Percentiles rank a stretch among this genome's conserved stretches.
Evolutionary conservation across 495 filamentous ascomycete species (phyloP).

Genomic region (Trichoderma orchidacearum): DNA sequence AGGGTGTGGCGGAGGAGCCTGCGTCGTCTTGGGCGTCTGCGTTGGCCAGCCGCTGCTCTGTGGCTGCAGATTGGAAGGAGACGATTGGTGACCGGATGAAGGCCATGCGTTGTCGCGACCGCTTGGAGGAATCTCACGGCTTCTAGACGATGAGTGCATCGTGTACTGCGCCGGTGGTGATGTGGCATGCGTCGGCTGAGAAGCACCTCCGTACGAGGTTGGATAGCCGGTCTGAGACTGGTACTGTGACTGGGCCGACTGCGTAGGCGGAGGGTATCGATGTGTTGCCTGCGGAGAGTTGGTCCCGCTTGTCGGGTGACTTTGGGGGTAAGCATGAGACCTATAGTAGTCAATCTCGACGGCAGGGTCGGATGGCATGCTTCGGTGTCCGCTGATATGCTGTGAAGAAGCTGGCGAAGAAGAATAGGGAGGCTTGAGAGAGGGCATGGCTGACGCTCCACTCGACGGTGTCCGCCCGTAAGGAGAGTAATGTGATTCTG

Average conservation of each 20-base stretch:
- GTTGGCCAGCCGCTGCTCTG: constrained; percentile 16
- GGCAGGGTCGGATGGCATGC: constrained; percentile 1
- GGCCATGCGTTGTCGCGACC: constrained; percentile 16
- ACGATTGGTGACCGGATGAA: constrained; percentile 17
- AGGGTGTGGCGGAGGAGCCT: constrained; percentile 19
- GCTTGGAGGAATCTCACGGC: constrained; percentile 13
- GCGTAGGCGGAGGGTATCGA: constrained; percentile 23
- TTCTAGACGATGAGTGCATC: constrained; percentile 12
- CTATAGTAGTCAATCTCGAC: constrained; percentile 28
- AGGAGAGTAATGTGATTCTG: constrained; percentile 18
- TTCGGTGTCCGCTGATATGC: constrained; percentile 19
- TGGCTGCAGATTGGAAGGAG: constrained; percentile 11
- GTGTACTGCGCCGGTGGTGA: constrained; percentile 21
- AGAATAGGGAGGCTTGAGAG: constrained; percentile 30
- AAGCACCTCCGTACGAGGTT: constrained; percentile 11
- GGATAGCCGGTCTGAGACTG: constrained; percentile 17
- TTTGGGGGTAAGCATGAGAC: constrained; percentile 17
- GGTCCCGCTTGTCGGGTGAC: constrained; percentile 17
- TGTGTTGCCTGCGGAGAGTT: constrained; percentile 23
- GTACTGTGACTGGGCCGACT: constrained; percentile 15
- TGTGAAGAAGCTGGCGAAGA: constrained; percentile 25
- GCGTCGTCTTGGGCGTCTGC: constrained; percentile 22
- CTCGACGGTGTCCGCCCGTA: constrained; percentile 18
- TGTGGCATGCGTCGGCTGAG: constrained; percentile 16
- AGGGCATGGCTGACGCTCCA: constrained; percentile 27